Evolutionary conservation across 306 rosid genomes (phyloP), one percentile per base, ranked within the genome.

Genomic region (Rubus parviflorus): DNA sequence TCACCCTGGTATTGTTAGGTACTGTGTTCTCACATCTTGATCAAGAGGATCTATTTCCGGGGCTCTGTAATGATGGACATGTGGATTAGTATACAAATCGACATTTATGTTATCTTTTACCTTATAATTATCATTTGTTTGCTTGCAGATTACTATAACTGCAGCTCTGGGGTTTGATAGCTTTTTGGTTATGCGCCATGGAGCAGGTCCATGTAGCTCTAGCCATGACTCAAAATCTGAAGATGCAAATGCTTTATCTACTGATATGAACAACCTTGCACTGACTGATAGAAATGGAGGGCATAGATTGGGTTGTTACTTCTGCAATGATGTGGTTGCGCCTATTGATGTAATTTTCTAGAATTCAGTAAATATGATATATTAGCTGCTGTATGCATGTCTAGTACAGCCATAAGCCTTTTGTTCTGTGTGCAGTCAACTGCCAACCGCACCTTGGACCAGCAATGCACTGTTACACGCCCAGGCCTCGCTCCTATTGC

Each of bases 401-500:
- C 68, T 22, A 53, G 41, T 14, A 7, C 54, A 58, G 71, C 45
- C 77, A 79, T 79, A 72, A 83, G 47, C 84, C 57, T 13, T 60
- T 9, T 79, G 57, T 30, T 68, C 77, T 80, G 68, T 81, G 72
- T 81, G 85, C 90, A 95, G 98, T 95, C 98, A 76, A 95, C 97
- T 68, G 86, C 97, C 45, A 92, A 95, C 84, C 97, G 97, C 75
- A 90, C 97, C 23, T 88, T 95, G 89, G 98, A 95, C 81, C 98
- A 95, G 90, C 98, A 95, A 80, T 95, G 98, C 86, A 95, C 98
- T 13, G 97, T 92, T 72, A 92, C 98, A 41, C 93, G 97, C 23
- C 98, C 98, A 2, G 98, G 97, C 71, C 97, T 95, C 64, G 97
- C 98, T 86, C 96, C 97, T 23, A 89, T 92, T 85, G 97, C 98